Evolutionary conservation across 2,329 filamentous ascomycete species (phyloP).

Genomic region (Phyllosticta capitalensis): DNA sequence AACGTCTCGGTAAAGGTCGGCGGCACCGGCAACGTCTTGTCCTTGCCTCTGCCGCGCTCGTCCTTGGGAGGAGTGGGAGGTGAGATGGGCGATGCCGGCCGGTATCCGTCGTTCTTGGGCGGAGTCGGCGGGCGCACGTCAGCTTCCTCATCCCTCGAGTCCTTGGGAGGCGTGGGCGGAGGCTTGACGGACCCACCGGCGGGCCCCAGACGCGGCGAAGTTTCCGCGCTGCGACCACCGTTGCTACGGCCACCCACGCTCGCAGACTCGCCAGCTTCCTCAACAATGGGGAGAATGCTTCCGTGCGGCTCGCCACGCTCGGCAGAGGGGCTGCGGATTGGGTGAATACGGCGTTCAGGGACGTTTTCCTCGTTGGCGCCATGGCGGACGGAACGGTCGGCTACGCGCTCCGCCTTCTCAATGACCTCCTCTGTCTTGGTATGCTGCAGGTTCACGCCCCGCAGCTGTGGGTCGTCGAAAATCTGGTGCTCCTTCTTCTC

Average conservation of each 20-base stretch:
- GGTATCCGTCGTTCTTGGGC: constrained; percentile 24
- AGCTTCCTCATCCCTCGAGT: constrained; percentile 17
- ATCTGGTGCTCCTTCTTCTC: constrained; percentile 29
- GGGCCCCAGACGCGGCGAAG: constrained; percentile 3
- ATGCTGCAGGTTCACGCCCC: constrained; percentile 29
- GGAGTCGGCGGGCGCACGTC: constrained; percentile 28
- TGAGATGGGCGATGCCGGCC: constrained; percentile 19
- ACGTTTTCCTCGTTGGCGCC: constrained; percentile 45
- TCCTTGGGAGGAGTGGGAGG: constrained; percentile 34
- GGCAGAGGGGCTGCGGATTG: constrained; percentile 46
- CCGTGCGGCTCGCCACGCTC: constrained; percentile 48
- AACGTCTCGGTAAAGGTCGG: constrained; percentile 11
- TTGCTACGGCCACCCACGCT: constrained; percentile 54
- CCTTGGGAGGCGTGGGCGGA: constrained; percentile 38
- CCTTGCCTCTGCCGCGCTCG: constrained; percentile 17
- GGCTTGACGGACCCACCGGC: constrained; percentile 19
- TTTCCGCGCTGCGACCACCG: constrained; percentile 20
- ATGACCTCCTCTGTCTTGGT: constrained; percentile 45
- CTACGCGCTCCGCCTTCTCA: constrained; percentile 51
- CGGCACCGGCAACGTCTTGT: constrained; percentile 27
- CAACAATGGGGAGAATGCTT: constrained; percentile 68
- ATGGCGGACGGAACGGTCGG: constrained; percentile 46
- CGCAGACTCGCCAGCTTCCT: constrained; percentile 73
- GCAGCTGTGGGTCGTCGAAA: constrained; percentile 28
- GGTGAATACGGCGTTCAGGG: constrained; percentile 53